A percentile compares a stretch with the other conserved stretches of the same genome.
Conservation (phyloP, 805 yeast species). For the Blastobotrys attinorum region DNA sequence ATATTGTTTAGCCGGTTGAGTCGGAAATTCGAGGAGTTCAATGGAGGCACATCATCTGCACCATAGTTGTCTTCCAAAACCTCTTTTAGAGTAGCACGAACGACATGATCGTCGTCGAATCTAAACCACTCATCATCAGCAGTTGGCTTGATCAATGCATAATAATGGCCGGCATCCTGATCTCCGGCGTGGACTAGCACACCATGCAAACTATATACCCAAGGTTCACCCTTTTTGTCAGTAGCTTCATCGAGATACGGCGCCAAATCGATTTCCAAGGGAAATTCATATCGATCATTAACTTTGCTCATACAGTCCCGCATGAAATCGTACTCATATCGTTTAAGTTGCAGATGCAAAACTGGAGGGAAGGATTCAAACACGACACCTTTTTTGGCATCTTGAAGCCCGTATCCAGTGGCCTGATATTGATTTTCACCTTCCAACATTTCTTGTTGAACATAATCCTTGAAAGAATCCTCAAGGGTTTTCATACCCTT, state of each 20-base stretch:
- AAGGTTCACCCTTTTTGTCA: conserved; percentile 40
- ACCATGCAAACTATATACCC: conserved; percentile 82
- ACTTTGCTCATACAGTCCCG: conserved; percentile 83
- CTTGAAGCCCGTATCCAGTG: conserved; percentile 82
- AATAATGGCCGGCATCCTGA: conserved; percentile 92
- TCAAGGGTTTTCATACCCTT: conserved; percentile 66
- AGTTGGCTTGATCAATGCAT: conserved; percentile 83
- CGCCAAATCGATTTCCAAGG: conserved; percentile 68
- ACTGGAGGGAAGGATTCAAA: conserved; percentile 89
- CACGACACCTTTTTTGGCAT: conserved; percentile 93
- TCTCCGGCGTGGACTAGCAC: conserved; percentile 96
- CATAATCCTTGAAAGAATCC: conserved; percentile 76
- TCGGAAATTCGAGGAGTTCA: conserved; percentile 15
- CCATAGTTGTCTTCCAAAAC: conserved; percentile 94
- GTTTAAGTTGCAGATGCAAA: conserved; percentile 81
- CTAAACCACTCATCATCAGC: conserved; percentile 69
- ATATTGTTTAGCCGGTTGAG: conserved; percentile 38
- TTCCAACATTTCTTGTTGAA: conserved; percentile 78
- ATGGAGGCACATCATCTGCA: conserved; percentile 36
- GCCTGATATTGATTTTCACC: conserved; percentile 97
- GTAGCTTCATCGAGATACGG: conserved; percentile 63
- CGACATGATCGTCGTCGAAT: conserved; percentile 93
- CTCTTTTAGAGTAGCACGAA: conserved; percentile 74
- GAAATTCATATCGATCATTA: conserved; percentile 87
- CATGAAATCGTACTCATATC: conserved; percentile 91